Conservation (phyloP, 2,329 filamentous ascomycete genomes). For the Aspergillus thermomutatus region DNA sequence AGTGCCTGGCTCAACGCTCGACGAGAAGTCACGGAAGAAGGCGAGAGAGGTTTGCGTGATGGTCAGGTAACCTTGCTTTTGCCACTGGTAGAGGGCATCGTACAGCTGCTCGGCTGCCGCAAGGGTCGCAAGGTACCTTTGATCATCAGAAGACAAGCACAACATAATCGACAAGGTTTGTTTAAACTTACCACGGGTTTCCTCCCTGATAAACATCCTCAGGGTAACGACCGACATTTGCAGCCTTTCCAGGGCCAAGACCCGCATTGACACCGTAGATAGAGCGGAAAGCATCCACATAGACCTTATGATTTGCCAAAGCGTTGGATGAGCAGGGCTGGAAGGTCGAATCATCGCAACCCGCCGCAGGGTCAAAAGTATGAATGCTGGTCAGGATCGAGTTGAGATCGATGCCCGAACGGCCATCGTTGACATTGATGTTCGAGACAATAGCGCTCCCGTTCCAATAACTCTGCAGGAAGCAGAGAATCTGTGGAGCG, state of each 20-base stretch:
- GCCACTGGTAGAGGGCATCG: conserved; percentile 68
- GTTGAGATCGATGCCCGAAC: conserved; percentile 68
- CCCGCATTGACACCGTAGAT: conserved; percentile 56
- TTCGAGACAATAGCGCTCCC: conserved; percentile 62
- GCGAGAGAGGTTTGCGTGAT: conserved; percentile 62
- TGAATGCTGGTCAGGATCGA: conserved; percentile 52
- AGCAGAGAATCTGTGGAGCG: conserved; percentile 68
- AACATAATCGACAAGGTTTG: conserved; percentile 24
- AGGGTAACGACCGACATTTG: conserved; percentile 57
- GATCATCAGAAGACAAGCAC: neutral
- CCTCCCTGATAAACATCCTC: conserved; percentile 71
- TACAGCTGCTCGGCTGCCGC: conserved; percentile 76
- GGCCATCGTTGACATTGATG: conserved; percentile 50
- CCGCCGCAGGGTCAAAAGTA: conserved; percentile 23
- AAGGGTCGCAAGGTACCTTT: conserved; percentile 49
- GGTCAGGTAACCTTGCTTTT: conserved; percentile 57
- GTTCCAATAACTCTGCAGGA: conserved; percentile 71
- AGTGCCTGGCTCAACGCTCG: conserved; percentile 58
- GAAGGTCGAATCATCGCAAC: conserved; percentile 53
- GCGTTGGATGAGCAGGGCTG: conserved; percentile 68
- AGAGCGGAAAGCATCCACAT: conserved; percentile 69
- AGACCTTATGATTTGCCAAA: conserved; percentile 70
- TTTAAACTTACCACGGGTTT: conserved; percentile 68
- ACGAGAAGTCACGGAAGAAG: conserved; percentile 67
- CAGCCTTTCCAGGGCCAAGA: conserved; percentile 19